Conservation (phyloP, 352 stramenopile genomes). For the Globisporangium heterothallicum region DNA sequence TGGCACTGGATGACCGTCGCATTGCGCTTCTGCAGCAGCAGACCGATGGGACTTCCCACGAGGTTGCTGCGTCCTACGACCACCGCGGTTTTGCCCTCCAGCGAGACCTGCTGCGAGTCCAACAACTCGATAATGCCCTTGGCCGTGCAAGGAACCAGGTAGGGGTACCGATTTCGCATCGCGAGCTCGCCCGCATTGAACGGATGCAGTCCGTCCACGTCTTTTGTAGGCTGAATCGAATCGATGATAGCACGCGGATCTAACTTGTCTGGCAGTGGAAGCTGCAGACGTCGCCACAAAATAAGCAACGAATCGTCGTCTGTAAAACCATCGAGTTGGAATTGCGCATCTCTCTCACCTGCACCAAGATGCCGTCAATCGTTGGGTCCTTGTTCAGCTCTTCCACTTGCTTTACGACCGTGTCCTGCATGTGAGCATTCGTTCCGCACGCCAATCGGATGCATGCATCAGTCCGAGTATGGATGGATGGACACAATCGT, state of each 20-base stretch:
- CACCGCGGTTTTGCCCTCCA: slow-evolving; percentile 94
- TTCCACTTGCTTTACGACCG: slow-evolving; percentile 61
- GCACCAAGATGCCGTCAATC: slow-evolving; percentile 83
- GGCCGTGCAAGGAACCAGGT: slow-evolving; percentile 96
- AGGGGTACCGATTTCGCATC: slow-evolving; percentile 80
- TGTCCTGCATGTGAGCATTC: no score
- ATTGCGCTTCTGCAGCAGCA: slow-evolving; percentile 94
- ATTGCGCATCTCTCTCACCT: slow-evolving; percentile 44
- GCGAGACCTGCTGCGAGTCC: slow-evolving; percentile 75
- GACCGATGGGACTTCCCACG: slow-evolving; percentile 94
- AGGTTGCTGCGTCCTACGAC: slow-evolving; percentile 97
- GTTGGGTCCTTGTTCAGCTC: slow-evolving; percentile 66
- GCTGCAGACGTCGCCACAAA: no score
- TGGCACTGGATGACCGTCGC: slow-evolving; percentile 98
- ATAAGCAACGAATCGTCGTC: no score
- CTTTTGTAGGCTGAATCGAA: slow-evolving; percentile 92
- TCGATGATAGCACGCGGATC: slow-evolving; percentile 92
- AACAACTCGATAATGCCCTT: slow-evolving; percentile 96
- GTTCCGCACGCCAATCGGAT: no score
- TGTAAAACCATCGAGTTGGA: no score
- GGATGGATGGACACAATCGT: no score
- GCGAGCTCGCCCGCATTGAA: slow-evolving; percentile 94
- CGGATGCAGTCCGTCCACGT: slow-evolving; percentile 98
- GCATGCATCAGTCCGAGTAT: no score
- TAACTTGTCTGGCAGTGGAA: slow-evolving; percentile 93